phyloP scores from a whole-genome alignment of 2,329 filamentous ascomycete genomes.

The Alternaria alternata region DNA sequence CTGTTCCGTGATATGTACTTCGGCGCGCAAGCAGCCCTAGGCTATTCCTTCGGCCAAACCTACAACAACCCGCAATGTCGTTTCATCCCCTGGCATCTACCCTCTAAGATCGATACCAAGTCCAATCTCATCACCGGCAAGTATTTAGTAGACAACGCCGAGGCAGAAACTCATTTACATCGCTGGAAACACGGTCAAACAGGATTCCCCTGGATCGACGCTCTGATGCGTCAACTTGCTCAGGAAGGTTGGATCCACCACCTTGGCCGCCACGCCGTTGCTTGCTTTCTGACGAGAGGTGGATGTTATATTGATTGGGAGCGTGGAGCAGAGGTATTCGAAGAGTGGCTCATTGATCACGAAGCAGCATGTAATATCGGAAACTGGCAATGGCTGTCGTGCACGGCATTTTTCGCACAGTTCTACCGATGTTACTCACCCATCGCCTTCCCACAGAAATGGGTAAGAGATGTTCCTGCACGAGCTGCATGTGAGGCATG shows the following conservation, averaged over 20 bases:
- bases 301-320: conserved; percentile 84
- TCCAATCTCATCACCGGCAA: conserved; percentile 62
- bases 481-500: too few species aligned
- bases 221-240: conserved; percentile 77
- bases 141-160: conserved; percentile 69
- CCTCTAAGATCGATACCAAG: conserved; percentile 62
- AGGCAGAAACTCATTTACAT: conserved; percentile 71
- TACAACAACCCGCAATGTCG: conserved; percentile 70
- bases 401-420: conserved; percentile 77
- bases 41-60: conserved; percentile 70
- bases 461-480: conserved; percentile 46
- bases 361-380: conserved; percentile 76
- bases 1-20: conserved; percentile 88
- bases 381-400: conserved; percentile 82
- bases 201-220: conserved; percentile 83
- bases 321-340: conserved; percentile 78
- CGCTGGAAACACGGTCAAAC: conserved; percentile 75
- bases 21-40: conserved; percentile 74
- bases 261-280: conserved; percentile 77
- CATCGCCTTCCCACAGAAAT: conserved; percentile 76
- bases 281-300: conserved; percentile 80
- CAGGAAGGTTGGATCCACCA: conserved; percentile 83
- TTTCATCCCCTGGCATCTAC: conserved; percentile 83
- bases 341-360: conserved; percentile 78
- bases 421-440: conserved; percentile 77